phyloP scores from a whole-genome alignment of 2,329 filamentous ascomycete species.

The Cladosporium phlei region DNA sequence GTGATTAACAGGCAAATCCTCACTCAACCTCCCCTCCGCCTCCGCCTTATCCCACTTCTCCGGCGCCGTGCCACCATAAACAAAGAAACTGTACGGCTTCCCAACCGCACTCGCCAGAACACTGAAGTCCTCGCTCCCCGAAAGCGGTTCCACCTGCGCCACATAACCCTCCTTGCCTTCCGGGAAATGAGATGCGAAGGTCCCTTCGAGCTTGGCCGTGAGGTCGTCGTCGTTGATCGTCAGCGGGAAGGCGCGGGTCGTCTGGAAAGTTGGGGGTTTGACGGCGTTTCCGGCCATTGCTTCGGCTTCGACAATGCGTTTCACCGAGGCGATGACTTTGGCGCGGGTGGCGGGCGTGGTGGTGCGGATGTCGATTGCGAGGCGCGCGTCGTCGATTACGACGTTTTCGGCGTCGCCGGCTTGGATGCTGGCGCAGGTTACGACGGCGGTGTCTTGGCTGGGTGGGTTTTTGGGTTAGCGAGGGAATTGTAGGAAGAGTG shows the following conservation, averaged over 20 bases:
- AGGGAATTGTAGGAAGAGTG: not conserved
- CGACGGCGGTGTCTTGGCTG: conserved; percentile 47
- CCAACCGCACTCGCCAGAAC: conserved; percentile 49
- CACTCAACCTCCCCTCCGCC: conserved; percentile 40
- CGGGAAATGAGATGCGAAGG: conserved; percentile 46
- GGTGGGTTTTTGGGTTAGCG: not conserved
- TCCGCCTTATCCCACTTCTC: conserved; percentile 48
- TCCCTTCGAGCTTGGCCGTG: conserved; percentile 38
- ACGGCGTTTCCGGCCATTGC: conserved; percentile 45
- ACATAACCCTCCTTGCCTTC: conserved; percentile 32
- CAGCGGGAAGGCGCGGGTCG: conserved; percentile 43
- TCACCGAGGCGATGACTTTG: conserved; percentile 44
- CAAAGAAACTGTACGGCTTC: conserved; percentile 52
- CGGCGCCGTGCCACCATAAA: conserved; percentile 51
- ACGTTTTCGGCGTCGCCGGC: conserved; percentile 59
- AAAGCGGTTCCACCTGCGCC: conserved; percentile 37
- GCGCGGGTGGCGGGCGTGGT: conserved; percentile 43
- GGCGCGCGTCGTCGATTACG: conserved; percentile 51
- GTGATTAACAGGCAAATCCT: conserved; percentile 56
- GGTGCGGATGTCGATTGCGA: conserved; percentile 53
- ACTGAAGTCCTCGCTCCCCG: conserved; percentile 56
- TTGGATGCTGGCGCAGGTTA: conserved; percentile 56
- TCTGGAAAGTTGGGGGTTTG: conserved; percentile 40
- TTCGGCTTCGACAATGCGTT: conserved; percentile 54
- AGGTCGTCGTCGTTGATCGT: conserved; percentile 49